Percentiles rank a stretch among this genome's conserved stretches.
Conservation (phyloP, 192 early-diverging fungal genomes). For the Backusella liffmaniae region DNA sequence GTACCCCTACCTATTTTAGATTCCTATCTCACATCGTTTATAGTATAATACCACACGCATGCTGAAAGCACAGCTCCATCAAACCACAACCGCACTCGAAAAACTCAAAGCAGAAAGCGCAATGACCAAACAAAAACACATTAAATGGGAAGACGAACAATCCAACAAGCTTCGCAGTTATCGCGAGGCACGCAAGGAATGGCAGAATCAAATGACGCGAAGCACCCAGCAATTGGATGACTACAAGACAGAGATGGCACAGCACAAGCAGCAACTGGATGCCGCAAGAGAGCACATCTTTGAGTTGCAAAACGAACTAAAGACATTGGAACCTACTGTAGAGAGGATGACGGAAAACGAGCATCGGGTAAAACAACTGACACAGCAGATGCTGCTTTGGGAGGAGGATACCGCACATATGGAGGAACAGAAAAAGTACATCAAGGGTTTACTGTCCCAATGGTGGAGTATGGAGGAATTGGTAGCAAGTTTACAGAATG, state of each 20-base stretch:
- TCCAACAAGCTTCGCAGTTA: slow-evolving; percentile 45
- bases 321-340: slow-evolving; percentile 44
- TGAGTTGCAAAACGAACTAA: slow-evolving; percentile 43
- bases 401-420: slow-evolving; percentile 40
- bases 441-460: slow-evolving; percentile 40
- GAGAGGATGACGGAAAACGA: slow-evolving; percentile 49
- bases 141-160: slow-evolving; percentile 55
- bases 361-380: slow-evolving; percentile 47
- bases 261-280: slow-evolving; percentile 25
- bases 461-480: slow-evolving; percentile 33
- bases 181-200: slow-evolving; percentile 46
- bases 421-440: slow-evolving; percentile 42
- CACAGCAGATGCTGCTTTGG: slow-evolving; percentile 50
- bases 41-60: slow-evolving; percentile 50
- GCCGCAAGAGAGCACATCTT: slow-evolving; percentile 39
- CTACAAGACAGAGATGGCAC: slow-evolving; percentile 29
- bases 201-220: slow-evolving; percentile 41
- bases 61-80: slow-evolving; percentile 44
- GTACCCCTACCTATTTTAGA: no score
- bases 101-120: slow-evolving; percentile 47
- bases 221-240: slow-evolving; percentile 41
- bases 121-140: slow-evolving; percentile 47
- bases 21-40: not conserved
- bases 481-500: slow-evolving; percentile 22
- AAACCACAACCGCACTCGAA: slow-evolving; percentile 41